A percentile compares a stretch with the other conserved stretches of the same genome.
These are phyloP conservation scores for Syncephalastrum monosporum DNA, from an alignment of 371 early-diverging fungal species.

Conservation along the genomic window DNA sequence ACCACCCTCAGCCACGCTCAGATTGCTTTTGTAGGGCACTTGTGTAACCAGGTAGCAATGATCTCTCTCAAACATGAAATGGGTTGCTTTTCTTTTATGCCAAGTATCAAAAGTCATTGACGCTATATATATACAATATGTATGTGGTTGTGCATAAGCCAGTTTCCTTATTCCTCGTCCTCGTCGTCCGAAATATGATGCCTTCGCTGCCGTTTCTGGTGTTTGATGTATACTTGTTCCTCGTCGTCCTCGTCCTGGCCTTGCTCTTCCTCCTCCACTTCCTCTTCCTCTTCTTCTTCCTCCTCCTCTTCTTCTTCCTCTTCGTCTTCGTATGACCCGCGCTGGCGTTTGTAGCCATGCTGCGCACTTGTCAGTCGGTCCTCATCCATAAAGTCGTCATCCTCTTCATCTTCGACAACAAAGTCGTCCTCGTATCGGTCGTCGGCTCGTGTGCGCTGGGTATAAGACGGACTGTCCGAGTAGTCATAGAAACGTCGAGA, in stretches of 20 bases:
- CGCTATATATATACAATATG: too few relatives aligned
- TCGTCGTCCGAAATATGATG: constrained; percentile 13
- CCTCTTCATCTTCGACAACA: constrained; percentile 46
- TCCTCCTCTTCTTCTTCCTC: constrained; percentile 39
- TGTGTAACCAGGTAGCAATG: too few relatives aligned
- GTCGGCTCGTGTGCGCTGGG: constrained; percentile 14
- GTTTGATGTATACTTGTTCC: constrained; percentile 25
- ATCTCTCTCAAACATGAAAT: too few relatives aligned
- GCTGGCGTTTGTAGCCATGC: constrained; percentile 18
- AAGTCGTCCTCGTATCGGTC: constrained; percentile 46
- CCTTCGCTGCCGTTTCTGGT: constrained; percentile 22
- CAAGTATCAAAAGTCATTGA: too few relatives aligned
- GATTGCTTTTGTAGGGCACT: too few relatives aligned
- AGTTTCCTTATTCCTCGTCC: constrained; percentile 3
- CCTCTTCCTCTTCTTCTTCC: constrained; percentile 29
- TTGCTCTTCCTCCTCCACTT: constrained; percentile 31
- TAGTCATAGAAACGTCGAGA: constrained; percentile 9
- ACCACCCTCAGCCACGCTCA: too few relatives aligned
- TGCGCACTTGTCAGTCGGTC: constrained; percentile 29
- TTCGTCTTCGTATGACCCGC: constrained; percentile 28
- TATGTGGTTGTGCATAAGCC: too few relatives aligned
- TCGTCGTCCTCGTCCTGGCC: constrained; percentile 40
- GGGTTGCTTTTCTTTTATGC: too few relatives aligned
- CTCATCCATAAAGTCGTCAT: constrained; percentile 18
- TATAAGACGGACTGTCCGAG: constrained; percentile 6